A percentile compares a stretch with the other conserved stretches of the same genome.
Conservation (phyloP, 164 flowering plant genomes). For the Vitis labrusca region DNA sequence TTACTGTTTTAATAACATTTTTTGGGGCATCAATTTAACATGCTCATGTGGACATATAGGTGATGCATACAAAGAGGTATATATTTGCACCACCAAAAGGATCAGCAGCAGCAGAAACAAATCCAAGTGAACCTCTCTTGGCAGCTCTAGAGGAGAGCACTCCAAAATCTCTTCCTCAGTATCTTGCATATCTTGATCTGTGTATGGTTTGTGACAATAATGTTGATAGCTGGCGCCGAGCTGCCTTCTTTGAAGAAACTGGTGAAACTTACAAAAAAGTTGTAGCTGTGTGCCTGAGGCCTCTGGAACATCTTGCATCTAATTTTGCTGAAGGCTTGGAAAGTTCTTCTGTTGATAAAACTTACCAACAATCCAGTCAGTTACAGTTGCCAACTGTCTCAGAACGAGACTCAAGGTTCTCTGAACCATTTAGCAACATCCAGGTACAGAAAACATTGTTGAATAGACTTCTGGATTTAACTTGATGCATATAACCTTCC, state of each 20-base stretch:
- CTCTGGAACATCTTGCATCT: slow-evolving; percentile 69
- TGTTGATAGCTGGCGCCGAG: slow-evolving; percentile 90
- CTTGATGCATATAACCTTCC: too few relatives aligned
- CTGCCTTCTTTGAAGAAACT: slow-evolving; percentile 96
- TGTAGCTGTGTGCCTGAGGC: slow-evolving; percentile 67
- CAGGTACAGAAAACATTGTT: slow-evolving; percentile 51
- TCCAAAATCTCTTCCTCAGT: slow-evolving; percentile 65
- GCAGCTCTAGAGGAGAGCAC: slow-evolving; percentile 74
- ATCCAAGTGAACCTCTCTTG: slow-evolving; percentile 87
- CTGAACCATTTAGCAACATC: slow-evolving; percentile 50
- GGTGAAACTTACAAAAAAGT: slow-evolving; percentile 92
- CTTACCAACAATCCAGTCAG: slow-evolving; percentile 54
- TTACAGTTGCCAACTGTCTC: slow-evolving; percentile 45
- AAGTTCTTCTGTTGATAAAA: slow-evolving; percentile 40
- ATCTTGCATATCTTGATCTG: slow-evolving; percentile 91
- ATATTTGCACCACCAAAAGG: slow-evolving; percentile 94
- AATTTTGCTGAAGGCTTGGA: slow-evolving; percentile 59
- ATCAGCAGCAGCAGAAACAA: slow-evolving; percentile 92
- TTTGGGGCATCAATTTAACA: too few relatives aligned
- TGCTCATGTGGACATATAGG: slow-evolving; percentile 36
- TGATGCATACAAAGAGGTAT: slow-evolving; percentile 74
- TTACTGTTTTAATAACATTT: too few relatives aligned
- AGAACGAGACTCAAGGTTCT: slow-evolving; percentile 33
- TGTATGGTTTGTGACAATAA: slow-evolving; percentile 86
- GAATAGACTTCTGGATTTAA: background rate